Evolutionary conservation across 306 rosid genomes (phyloP), one percentile per base, ranked within the genome.

Genomic region (Lupinus albus): DNA sequence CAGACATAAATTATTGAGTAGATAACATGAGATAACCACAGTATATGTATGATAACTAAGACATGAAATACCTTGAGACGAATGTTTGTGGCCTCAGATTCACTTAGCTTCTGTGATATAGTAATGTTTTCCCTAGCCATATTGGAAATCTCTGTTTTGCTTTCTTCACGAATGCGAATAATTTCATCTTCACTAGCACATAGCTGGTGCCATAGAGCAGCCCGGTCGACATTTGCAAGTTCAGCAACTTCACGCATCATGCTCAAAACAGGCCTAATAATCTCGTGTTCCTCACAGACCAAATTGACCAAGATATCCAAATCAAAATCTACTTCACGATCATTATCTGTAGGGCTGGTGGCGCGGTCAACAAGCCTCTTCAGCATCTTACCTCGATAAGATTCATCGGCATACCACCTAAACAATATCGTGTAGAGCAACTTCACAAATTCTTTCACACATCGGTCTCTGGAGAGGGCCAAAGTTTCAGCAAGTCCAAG

Each of bases 191-290:
- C 97, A 76, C 85, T 88, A 7, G 97, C 88, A 75, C 97, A 94
- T 73, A 94, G 77, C 81, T 91, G 95, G 75, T 94, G 97, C 99
- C 97, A 90, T 54, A 91, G 85, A 67, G 96, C 96, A 70, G 97
- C 96, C 61, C 99, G 88, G 73, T 91, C 92, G 36, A 88, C 95
- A 73, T 88, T 91, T 61, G 96, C 96, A 67, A 88, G 91, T 73
- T 90, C 97, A 35, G 92, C 91, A 67, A 88, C 96, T 83, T 88
- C 99, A 61, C 96, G 92, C 86, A 94, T 82, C 96, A 94, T 91
- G 76, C 81, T 82, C 78, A 94, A 80, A 83, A 87, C 87, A 51
- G 95, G 96, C 73, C 86, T 81, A 72, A 88, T 71, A 60, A 88
- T 78, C 57, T 88, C 92, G 67, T 90, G 95, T 76, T 94, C 99